Conservation (phyloP, 371 early-diverging fungal genomes). For the Mucor plumbeus region DNA sequence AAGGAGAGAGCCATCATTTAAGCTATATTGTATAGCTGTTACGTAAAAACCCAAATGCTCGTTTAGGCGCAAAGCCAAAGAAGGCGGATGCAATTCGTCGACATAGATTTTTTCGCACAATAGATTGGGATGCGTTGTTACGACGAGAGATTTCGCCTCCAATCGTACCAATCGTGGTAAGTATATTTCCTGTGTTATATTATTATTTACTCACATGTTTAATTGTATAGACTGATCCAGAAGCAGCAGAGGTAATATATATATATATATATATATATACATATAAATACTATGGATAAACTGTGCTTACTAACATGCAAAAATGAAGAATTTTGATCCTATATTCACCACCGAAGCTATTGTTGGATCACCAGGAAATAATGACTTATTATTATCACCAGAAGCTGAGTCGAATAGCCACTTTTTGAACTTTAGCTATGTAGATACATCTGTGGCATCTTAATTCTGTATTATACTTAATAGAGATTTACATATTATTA, state of each 20-base stretch:
- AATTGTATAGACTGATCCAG: slow-evolving; percentile 44
- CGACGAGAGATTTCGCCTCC: slow-evolving; percentile 72
- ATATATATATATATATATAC: no score
- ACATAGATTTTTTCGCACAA: slow-evolving; percentile 88
- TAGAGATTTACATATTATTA: not conserved
- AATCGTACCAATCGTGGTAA: slow-evolving; percentile 77
- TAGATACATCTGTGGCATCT: slow-evolving; percentile 22
- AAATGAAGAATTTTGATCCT: slow-evolving; percentile 44
- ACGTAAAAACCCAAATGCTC: slow-evolving; percentile 73
- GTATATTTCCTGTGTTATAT: slow-evolving; percentile 10
- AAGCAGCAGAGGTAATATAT: slow-evolving; percentile 48
- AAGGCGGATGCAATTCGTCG: slow-evolving; percentile 81
- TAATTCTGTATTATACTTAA: slow-evolving; percentile 4
- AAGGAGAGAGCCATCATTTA: not conserved
- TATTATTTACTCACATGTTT: not conserved
- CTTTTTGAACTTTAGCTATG: slow-evolving; percentile 46
- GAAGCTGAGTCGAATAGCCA: slow-evolving; percentile 22
- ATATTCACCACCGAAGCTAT: slow-evolving; percentile 36
- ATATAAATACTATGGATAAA: not conserved
- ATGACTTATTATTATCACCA: slow-evolving; percentile 13
- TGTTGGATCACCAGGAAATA: slow-evolving; percentile 11
- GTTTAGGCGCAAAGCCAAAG: slow-evolving; percentile 71
- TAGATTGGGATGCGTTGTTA: slow-evolving; percentile 80
- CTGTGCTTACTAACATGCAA: not conserved
- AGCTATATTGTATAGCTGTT: slow-evolving; percentile 50